phyloP scores from a whole-genome alignment of 208 protist genomes.

The Acanthamoeba divionensis region DNA sequence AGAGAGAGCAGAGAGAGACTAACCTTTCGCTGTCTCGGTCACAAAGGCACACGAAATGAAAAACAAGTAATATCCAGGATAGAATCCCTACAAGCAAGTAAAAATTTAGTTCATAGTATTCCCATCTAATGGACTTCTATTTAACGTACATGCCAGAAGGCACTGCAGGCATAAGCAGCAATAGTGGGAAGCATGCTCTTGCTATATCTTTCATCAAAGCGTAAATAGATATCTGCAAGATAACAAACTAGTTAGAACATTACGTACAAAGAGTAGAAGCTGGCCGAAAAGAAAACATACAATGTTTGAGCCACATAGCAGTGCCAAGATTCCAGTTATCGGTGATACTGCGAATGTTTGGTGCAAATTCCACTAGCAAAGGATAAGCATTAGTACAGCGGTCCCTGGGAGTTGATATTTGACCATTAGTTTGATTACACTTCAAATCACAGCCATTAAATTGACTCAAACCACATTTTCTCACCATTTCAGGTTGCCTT shows the following conservation, averaged over 20 bases:
- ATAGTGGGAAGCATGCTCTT: slow-evolving; percentile 56
- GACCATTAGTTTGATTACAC: too few species aligned
- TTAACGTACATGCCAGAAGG: slow-evolving; percentile 66
- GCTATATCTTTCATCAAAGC: neutral
- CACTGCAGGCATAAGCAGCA: slow-evolving; percentile 51
- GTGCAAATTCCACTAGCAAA: slow-evolving; percentile 56
- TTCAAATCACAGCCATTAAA: too few species aligned
- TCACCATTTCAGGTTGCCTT: slow-evolving; percentile 42
- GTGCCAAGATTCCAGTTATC: slow-evolving; percentile 70
- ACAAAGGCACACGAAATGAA: slow-evolving; percentile 57
- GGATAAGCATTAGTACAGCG: slow-evolving; percentile 54
- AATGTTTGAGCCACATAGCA: slow-evolving; percentile 64
- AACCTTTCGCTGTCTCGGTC: slow-evolving; percentile 63
- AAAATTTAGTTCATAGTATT: neutral
- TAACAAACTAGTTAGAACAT: neutral
- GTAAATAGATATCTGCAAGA: slow-evolving; percentile 23
- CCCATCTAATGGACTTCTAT: neutral
- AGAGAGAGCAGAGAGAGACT: neutral
- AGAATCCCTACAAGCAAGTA: slow-evolving; percentile 62
- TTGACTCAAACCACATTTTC: neutral
- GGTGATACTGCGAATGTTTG: slow-evolving; percentile 60
- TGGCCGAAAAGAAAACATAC: neutral
- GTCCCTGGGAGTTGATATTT: slow-evolving; percentile 38
- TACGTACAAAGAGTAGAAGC: neutral
- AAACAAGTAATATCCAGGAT: slow-evolving; percentile 71